Evolutionary conservation across 2,329 filamentous ascomycete genomes (phyloP).

Genomic region (Aspergillus fumigatus): DNA sequence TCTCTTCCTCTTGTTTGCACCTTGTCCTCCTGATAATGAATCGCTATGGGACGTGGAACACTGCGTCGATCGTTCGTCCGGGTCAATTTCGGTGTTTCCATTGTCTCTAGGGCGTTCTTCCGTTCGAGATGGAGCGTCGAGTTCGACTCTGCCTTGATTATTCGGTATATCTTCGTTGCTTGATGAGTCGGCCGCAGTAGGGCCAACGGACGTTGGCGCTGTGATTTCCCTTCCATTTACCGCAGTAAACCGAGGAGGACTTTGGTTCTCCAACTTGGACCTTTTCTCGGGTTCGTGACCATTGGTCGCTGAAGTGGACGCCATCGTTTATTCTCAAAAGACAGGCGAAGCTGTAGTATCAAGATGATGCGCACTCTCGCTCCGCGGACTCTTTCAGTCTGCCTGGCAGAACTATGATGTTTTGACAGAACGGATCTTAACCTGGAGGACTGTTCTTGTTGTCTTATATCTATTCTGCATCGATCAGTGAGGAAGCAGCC

Average conservation of each 20-base stretch:
- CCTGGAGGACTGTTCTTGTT: neutral
- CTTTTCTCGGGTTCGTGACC: slow-evolving; percentile 32
- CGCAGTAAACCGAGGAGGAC: slow-evolving; percentile 43
- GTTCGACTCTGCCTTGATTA: slow-evolving; percentile 13
- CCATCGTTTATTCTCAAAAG: slow-evolving; percentile 31
- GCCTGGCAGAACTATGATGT: neutral
- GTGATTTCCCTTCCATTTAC: slow-evolving; percentile 40
- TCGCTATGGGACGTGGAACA: slow-evolving; percentile 21
- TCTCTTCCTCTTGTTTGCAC: slow-evolving; percentile 58
- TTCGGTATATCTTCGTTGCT: slow-evolving; percentile 18
- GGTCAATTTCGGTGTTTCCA: slow-evolving; percentile 28
- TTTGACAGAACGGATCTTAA: neutral
- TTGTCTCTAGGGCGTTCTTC: slow-evolving; percentile 51
- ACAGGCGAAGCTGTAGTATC: neutral
- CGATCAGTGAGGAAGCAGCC: neutral
- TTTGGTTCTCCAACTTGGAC: slow-evolving; percentile 34
- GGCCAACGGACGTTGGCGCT: slow-evolving; percentile 9
- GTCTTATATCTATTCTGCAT: neutral
- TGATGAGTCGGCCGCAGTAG: slow-evolving; percentile 12
- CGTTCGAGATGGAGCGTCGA: slow-evolving; percentile 21
- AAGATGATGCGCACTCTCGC: neutral
- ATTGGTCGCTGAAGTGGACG: slow-evolving; percentile 30
- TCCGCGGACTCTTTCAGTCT: neutral
- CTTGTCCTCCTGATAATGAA: slow-evolving; percentile 36
- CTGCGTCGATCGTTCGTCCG: slow-evolving; percentile 20